Conservation (phyloP, 2,329 filamentous ascomycete species). For the Metarhizium guizhouense region DNA sequence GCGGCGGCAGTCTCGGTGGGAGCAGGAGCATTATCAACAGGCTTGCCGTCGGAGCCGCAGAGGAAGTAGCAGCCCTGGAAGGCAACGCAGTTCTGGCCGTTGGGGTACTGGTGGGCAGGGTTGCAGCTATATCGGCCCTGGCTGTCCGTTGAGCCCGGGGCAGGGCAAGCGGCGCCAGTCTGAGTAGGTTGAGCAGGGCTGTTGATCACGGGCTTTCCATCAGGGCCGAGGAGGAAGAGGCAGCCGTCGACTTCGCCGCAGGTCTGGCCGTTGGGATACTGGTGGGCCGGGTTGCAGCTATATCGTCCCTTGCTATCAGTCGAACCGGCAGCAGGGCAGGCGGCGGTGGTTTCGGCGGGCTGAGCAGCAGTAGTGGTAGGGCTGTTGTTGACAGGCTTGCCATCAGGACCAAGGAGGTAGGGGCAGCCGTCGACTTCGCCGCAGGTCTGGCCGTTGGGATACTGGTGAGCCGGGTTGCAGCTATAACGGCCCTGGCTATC, state of each 20-base stretch:
- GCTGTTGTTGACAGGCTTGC: not conserved
- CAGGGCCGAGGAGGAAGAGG: constrained; percentile 2
- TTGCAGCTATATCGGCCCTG: too few relatives aligned
- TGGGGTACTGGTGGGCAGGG: too few relatives aligned
- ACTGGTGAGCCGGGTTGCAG: constrained; percentile 10
- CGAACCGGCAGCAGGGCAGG: constrained; percentile 7
- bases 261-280: constrained; percentile 7
- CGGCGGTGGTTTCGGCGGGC: not conserved
- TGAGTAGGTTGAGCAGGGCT: not conserved
- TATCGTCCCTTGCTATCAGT: constrained; percentile 8
- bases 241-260: constrained; percentile 5
- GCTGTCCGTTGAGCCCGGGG: too few relatives aligned
- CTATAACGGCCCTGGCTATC: constrained; percentile 7
- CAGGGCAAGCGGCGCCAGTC: not conserved
- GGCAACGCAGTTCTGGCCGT: too few relatives aligned
- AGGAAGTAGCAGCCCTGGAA: too few relatives aligned
- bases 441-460: constrained; percentile 8
- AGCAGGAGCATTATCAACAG: too few relatives aligned
- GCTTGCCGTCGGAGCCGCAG: too few relatives aligned
- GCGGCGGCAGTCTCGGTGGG: not conserved
- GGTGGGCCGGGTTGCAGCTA: constrained; percentile 9
- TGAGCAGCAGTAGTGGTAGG: not conserved
- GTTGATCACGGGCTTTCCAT: not conserved
- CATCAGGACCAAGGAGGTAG: constrained; percentile 3
- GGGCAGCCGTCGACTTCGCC: constrained; percentile 3